A percentile compares a stretch with the other conserved stretches of the same genome.
Conservation (phyloP, 805 yeast species). For the Teunomyces aglyptinius region DNA sequence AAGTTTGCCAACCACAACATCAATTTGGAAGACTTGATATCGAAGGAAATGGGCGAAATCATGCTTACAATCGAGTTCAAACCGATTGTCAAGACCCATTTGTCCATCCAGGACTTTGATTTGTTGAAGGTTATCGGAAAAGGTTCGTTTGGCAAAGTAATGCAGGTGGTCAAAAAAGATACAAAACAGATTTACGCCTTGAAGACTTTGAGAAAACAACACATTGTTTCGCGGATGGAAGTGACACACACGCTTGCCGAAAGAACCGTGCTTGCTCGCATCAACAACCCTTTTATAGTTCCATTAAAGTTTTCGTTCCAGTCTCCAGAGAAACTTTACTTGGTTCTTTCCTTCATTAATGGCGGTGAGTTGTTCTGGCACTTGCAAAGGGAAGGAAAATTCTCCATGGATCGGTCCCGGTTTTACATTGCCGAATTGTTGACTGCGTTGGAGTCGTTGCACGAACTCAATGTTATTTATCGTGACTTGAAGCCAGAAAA, state of each 20-base stretch:
- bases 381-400: conserved; percentile 85
- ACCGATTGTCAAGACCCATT: conserved; percentile 58
- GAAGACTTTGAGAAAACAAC: conserved; percentile 90
- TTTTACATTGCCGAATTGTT: conserved; percentile 93
- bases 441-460: conserved; percentile 89
- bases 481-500: conserved; percentile 97
- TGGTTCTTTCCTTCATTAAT: conserved; percentile 88
- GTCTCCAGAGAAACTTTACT: conserved; percentile 89
- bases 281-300: conserved; percentile 92
- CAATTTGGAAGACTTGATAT: conserved; percentile 31
- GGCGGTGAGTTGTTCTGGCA: conserved; percentile 98
- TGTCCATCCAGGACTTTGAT: conserved; percentile 89
- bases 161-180: conserved; percentile 97
- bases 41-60: conserved; percentile 47
- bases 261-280: conserved; percentile 89
- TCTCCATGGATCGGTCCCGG: conserved; percentile 83
- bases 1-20: conserved; percentile 42
- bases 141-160: conserved; percentile 97
- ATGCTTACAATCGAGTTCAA: conserved; percentile 68
- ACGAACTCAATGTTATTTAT: conserved; percentile 87
- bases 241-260: conserved; percentile 96
- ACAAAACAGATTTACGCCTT: conserved; percentile 93
- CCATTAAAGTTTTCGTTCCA: conserved; percentile 96
- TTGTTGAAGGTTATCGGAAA: conserved; percentile 93
- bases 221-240: conserved; percentile 90